Conservation (phyloP, 1,284 basidiomycete species). For the Volvariella surrecta region DNA sequence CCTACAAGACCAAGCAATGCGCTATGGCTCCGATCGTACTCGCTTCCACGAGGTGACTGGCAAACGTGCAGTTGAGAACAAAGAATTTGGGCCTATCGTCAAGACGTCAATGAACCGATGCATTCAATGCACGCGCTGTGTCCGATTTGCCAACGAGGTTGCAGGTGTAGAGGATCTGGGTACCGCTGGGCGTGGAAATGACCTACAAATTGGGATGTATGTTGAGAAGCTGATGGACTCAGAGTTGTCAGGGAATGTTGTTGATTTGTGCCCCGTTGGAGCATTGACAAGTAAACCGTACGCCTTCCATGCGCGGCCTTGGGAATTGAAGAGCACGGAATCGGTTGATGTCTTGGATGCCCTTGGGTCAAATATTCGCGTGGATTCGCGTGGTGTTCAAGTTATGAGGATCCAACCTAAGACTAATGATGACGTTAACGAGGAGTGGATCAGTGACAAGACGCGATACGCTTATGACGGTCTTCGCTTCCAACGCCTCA, state of each 20-base stretch:
- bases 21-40: constrained; percentile 94
- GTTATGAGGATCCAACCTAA: constrained; percentile 97
- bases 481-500: constrained; percentile 91
- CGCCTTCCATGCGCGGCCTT: constrained; percentile 93
- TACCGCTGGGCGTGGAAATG: constrained; percentile 95
- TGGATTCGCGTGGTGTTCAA: constrained; percentile 92
- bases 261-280: constrained; percentile 97
- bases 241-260: constrained; percentile 95
- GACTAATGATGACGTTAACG: constrained; percentile 97
- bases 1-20: constrained; percentile 99
- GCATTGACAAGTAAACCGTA: constrained; percentile 98
- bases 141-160: constrained; percentile 98
- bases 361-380: constrained; percentile 95
- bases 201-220: constrained; percentile 98
- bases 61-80: constrained; percentile 98
- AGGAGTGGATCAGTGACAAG: constrained; percentile 99
- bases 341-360: constrained; percentile 97
- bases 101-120: constrained; percentile 99
- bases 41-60: constrained; percentile 98
- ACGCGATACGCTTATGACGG: constrained; percentile 96
- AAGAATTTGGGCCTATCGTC: constrained; percentile 95
- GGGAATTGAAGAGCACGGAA: constrained; percentile 99
- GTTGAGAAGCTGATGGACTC: constrained; percentile 97
- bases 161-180: constrained; percentile 98
- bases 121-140: constrained; percentile 99